Percentiles rank a stretch among this genome's conserved stretches.
Conservation (phyloP, 352 stramenopile species). For the Globisporangium echinulatum region DNA sequence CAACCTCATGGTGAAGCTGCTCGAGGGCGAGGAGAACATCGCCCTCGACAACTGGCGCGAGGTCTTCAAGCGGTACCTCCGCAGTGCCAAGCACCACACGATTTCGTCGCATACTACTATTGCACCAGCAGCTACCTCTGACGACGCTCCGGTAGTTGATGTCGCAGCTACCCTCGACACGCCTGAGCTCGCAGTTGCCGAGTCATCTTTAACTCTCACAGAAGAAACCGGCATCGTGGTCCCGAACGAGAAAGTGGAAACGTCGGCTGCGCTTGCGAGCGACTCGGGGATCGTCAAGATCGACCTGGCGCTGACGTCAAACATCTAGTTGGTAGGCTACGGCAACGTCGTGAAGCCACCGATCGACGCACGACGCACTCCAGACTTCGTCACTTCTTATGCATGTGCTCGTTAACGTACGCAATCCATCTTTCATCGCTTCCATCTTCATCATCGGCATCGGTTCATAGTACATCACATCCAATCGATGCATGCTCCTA, state of each 20-base stretch:
- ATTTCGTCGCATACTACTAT: neutral
- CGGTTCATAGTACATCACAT: no score
- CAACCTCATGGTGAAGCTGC: constrained; percentile 14
- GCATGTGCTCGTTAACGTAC: no score
- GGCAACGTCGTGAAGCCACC: no score
- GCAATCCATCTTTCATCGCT: no score
- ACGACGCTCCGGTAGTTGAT: neutral
- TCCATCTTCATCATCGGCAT: no score
- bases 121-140: neutral
- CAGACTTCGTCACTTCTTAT: no score
- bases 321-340: neutral
- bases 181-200: neutral
- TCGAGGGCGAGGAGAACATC: constrained; percentile 14
- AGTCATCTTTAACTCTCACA: neutral
- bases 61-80: constrained; percentile 13
- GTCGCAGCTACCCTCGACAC: neutral
- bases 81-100: neutral
- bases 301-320: neutral
- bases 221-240: neutral
- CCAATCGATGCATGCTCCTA: no score
- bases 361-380: neutral
- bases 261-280: neutral
- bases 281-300: neutral
- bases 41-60: constrained; percentile 14
- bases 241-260: neutral